These are phyloP conservation scores for Chloris gayana DNA, from an alignment of 176 grass and related monocot species.

Conservation along the genomic window DNA sequence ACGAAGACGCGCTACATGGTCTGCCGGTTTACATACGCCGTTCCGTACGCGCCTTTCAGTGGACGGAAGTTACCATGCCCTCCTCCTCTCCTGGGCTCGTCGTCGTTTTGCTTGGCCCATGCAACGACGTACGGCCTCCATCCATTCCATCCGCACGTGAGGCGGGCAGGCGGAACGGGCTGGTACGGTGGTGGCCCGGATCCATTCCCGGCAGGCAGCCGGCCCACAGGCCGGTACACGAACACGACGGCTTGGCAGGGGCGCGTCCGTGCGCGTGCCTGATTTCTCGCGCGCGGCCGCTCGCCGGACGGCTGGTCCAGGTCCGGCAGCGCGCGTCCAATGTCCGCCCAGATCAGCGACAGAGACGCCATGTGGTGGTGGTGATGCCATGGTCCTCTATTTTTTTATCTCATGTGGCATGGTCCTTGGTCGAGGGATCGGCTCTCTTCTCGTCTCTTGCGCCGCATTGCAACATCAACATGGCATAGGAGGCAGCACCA, in stretches of 20 bases:
- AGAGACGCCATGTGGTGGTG: too few species aligned
- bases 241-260: too few species aligned
- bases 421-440: too few species aligned
- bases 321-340: too few species aligned
- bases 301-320: background rate
- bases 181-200: too few species aligned
- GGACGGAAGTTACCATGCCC: background rate
- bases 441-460: background rate
- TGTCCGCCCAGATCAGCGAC: too few species aligned
- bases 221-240: background rate
- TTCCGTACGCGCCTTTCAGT: background rate
- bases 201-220: background rate
- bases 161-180: background rate
- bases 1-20: too few species aligned
- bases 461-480: too few species aligned
- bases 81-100: too few species aligned
- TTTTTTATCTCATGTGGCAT: too few species aligned
- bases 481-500: background rate
- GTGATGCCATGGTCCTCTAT: background rate
- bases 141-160: background rate
- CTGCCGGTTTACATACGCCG: background rate
- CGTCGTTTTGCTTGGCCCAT: background rate
- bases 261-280: too few species aligned
- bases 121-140: background rate
- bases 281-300: too few species aligned